phyloP scores from a whole-genome alignment of 768 basidiomycete genomes.

The Leucogyrophana mollusca region DNA sequence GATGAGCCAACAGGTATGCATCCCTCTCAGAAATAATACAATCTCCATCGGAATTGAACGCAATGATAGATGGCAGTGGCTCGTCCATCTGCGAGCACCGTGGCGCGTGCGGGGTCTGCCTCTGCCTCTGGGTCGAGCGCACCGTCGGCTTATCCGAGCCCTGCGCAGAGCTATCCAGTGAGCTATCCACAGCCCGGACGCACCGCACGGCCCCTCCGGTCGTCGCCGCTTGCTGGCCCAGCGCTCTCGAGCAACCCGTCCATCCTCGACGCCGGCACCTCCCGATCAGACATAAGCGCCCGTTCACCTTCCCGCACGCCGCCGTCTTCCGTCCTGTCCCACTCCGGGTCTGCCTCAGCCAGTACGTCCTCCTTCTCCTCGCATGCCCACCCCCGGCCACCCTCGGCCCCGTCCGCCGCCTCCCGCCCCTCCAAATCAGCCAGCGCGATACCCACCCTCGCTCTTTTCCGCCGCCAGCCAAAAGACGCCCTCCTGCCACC shows the following conservation, averaged over 20 bases:
- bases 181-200: no score
- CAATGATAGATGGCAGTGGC: no score
- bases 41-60: no score
- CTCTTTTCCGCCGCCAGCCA: conserved; percentile 6
- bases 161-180: no score
- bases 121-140: no score
- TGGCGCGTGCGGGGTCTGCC: no score
- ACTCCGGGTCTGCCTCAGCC: conserved; percentile 7
- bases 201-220: conserved; percentile 30
- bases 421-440: conserved; percentile 10
- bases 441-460: conserved; percentile 8
- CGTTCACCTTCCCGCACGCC: conserved; percentile 15
- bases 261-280: conserved; percentile 7
- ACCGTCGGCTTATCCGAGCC: no score
- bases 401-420: conserved; percentile 5
- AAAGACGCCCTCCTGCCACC: not conserved
- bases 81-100: no score
- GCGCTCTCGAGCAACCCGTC: conserved; percentile 24
- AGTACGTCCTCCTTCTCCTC: conserved; percentile 24
- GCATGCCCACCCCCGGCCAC: not conserved
- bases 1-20: no score
- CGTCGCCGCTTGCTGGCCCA: conserved; percentile 26
- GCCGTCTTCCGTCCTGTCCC: conserved; percentile 17
- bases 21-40: no score
- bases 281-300: not conserved